Evolutionary conservation across 768 basidiomycete species (phyloP).

Genomic region (Pleurotus djamor): DNA sequence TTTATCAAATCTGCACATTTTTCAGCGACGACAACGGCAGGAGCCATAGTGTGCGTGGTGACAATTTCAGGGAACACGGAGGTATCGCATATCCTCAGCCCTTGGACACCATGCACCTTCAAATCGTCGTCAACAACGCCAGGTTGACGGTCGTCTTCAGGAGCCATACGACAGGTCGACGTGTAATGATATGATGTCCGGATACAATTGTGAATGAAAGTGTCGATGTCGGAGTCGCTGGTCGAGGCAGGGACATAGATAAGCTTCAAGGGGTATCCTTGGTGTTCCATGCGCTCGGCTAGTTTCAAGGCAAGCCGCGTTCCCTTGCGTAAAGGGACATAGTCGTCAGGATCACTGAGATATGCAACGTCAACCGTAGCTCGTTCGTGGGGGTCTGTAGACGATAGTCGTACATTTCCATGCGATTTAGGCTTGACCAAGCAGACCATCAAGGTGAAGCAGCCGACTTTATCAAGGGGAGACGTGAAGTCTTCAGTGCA

Average conservation of each 20-base stretch:
- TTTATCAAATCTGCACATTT: neutral
- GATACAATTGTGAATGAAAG: conserved; percentile 36
- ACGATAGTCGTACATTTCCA: neutral
- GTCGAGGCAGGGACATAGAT: conserved; percentile 8
- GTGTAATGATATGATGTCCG: conserved; percentile 48
- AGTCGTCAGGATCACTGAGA: neutral
- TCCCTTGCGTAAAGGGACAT: neutral
- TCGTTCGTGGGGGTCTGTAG: neutral
- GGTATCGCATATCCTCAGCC: conserved; percentile 47
- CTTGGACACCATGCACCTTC: conserved; percentile 31
- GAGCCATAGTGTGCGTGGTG: conserved; percentile 44
- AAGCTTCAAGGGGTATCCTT: neutral
- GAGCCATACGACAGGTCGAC: conserved; percentile 45
- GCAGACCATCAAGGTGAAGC: neutral
- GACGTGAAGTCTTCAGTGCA: neutral
- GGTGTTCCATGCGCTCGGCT: neutral
- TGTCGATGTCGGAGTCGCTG: conserved; percentile 36
- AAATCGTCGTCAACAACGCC: conserved; percentile 21
- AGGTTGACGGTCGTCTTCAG: conserved; percentile 23
- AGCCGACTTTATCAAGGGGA: neutral
- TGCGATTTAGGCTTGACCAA: neutral
- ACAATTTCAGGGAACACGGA: conserved; percentile 44
- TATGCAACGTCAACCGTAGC: neutral
- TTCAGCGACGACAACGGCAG: neutral
- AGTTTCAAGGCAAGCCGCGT: neutral